Evolutionary conservation across 2,329 filamentous ascomycete species (phyloP).

Genomic region (Phaeophleospora eucalypticola): DNA sequence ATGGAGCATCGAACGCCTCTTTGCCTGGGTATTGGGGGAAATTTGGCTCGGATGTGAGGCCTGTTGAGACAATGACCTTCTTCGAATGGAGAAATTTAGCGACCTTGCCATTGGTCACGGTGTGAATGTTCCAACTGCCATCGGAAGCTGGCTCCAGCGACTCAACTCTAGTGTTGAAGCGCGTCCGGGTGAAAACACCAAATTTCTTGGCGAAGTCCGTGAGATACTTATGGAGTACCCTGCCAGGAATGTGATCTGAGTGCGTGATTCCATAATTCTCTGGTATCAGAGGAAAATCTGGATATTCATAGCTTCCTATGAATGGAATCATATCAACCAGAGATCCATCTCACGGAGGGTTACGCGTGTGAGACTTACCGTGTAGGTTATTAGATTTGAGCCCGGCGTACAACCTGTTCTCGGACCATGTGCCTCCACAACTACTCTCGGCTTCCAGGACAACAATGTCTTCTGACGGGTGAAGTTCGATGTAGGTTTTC

Average conservation of each 20-base stretch:
- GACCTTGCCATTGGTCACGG: conserved; percentile 12
- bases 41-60: conserved; percentile 55
- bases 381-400: conserved; percentile 71
- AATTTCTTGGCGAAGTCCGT: conserved; percentile 51
- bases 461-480: conserved; percentile 39
- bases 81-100: conserved; percentile 43
- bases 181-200: conserved; percentile 46
- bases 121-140: conserved; percentile 22
- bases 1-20: conserved; percentile 47
- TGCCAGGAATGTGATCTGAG: conserved; percentile 48
- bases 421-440: conserved; percentile 67
- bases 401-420: conserved; percentile 57
- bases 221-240: conserved; percentile 20
- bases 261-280: conserved; percentile 43
- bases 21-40: conserved; percentile 51
- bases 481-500: conserved; percentile 46
- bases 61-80: conserved; percentile 60
- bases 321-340: background rate
- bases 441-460: conserved; percentile 40
- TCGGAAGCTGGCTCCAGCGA: conserved; percentile 39
- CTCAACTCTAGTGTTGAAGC: conserved; percentile 50
- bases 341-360: too few relatives aligned
- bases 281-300: conserved; percentile 64
- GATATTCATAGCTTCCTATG: conserved; percentile 62
- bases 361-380: conserved; percentile 28